Conservation (phyloP, 768 basidiomycete species). For the Russula earlei region DNA sequence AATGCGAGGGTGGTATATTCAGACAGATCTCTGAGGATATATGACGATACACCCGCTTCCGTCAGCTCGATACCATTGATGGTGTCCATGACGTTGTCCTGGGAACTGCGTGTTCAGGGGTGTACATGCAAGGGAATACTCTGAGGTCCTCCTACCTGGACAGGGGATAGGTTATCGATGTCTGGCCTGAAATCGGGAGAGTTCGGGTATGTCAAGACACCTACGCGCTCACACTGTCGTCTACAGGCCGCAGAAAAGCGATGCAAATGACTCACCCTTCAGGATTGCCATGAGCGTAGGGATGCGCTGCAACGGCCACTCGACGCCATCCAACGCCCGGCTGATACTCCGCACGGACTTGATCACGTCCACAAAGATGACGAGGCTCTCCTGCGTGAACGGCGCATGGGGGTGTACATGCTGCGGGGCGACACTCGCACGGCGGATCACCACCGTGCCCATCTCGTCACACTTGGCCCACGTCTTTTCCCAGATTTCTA, state of each 20-base stretch:
- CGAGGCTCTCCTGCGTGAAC: slow-evolving; percentile 80
- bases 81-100: slow-evolving; percentile 67
- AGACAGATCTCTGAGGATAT: slow-evolving; percentile 75
- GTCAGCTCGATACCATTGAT: slow-evolving; percentile 59
- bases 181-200: slow-evolving; percentile 88
- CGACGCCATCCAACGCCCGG: slow-evolving; percentile 37
- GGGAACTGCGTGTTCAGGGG: neutral
- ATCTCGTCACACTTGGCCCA: slow-evolving; percentile 67
- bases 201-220: slow-evolving; percentile 66
- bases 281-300: slow-evolving; percentile 65
- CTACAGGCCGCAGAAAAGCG: too few relatives aligned
- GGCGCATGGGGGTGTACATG: slow-evolving; percentile 24
- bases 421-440: slow-evolving; percentile 15
- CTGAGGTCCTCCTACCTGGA: slow-evolving; percentile 45
- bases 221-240: slow-evolving; percentile 27
- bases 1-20: slow-evolving; percentile 86
- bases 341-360: slow-evolving; percentile 47
- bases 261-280: slow-evolving; percentile 41
- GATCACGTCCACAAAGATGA: slow-evolving; percentile 69
- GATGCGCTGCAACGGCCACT: slow-evolving; percentile 61
- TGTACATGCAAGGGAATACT: neutral
- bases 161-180: slow-evolving; percentile 68
- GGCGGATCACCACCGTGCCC: slow-evolving; percentile 42
- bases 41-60: slow-evolving; percentile 51
- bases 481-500: slow-evolving; percentile 46